A percentile compares a stretch with the other conserved stretches of the same genome.
These are phyloP conservation scores for Clitocybe nebularis DNA, from an alignment of 1,284 basidiomycete species.

Conservation along the genomic window DNA sequence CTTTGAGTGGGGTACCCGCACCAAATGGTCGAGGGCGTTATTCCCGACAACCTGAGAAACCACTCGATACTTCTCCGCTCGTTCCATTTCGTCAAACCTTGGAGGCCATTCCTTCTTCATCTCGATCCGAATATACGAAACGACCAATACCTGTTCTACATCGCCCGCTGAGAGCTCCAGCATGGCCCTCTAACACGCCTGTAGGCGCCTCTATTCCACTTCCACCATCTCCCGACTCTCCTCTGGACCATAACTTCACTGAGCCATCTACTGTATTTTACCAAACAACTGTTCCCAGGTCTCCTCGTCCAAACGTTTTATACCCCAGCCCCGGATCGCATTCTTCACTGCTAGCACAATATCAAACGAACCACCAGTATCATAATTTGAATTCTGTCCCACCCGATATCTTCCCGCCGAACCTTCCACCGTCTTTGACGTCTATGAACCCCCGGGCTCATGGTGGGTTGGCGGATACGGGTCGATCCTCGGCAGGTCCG, in stretches of 20 bases:
- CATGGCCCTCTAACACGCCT: constrained; percentile 32
- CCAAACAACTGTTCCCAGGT: constrained; percentile 42
- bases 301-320: constrained; percentile 32
- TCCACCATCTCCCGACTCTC: constrained; percentile 40
- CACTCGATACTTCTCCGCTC: constrained; percentile 20
- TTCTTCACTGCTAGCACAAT: constrained; percentile 34
- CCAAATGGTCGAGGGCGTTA: constrained; percentile 24
- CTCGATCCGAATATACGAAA: constrained; percentile 32
- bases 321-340: constrained; percentile 42
- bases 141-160: constrained; percentile 40
- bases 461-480: constrained; percentile 14
- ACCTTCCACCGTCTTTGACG: constrained; percentile 30
- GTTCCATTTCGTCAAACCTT: constrained; percentile 20
- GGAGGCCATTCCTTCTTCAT: constrained; percentile 23
- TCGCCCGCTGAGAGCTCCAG: constrained; percentile 31
- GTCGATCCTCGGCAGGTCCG: constrained; percentile 26
- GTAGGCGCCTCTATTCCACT: constrained; percentile 34
- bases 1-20: constrained; percentile 13
- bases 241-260: constrained; percentile 31
- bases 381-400: constrained; percentile 22
- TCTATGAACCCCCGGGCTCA: constrained; percentile 25
- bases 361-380: constrained; percentile 28
- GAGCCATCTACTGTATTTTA: constrained; percentile 57
- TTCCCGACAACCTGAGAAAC: constrained; percentile 13
- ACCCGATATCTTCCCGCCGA: constrained; percentile 35